Conservation (phyloP, 305 asterid genomes). For the Fraxinus floribunda region DNA sequence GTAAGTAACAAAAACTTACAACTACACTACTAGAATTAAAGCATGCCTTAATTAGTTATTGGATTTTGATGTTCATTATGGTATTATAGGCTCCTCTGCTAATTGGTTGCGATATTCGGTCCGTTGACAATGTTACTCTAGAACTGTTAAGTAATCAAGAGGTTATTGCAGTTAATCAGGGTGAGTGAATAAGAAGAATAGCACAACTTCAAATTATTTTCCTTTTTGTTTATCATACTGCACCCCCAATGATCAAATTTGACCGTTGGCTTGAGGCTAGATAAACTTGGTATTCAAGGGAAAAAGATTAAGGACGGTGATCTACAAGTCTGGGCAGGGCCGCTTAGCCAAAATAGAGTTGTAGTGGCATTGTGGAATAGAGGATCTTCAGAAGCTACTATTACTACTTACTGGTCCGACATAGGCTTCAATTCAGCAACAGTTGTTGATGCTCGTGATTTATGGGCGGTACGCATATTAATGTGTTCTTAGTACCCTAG, state of each 20-base stretch:
- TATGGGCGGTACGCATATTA: conserved; percentile 58
- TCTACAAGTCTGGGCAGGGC: conserved; percentile 92
- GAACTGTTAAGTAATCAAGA: conserved; percentile 62
- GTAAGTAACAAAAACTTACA: conserved; percentile 37
- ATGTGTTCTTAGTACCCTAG: neutral
- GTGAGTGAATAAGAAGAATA: conserved; percentile 31
- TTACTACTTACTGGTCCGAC: conserved; percentile 72
- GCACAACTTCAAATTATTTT: neutral
- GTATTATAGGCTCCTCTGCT: conserved; percentile 75
- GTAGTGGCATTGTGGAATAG: conserved; percentile 80
- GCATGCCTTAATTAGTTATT: neutral
- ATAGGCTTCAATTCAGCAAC: conserved; percentile 54
- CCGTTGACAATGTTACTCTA: conserved; percentile 45
- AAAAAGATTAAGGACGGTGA: conserved; percentile 68
- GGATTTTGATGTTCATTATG: neutral
- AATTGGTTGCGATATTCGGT: conserved; percentile 84
- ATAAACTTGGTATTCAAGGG: conserved; percentile 87
- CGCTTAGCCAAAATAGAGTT: conserved; percentile 54
- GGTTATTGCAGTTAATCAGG: conserved; percentile 89
- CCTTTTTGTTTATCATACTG: neutral
- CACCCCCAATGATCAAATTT: neutral
- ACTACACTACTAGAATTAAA: neutral
- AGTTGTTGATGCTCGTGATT: conserved; percentile 55
- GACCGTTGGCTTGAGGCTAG: conserved; percentile 30
- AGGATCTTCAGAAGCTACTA: conserved; percentile 59